Evolutionary conservation across 129 eudicot genomes (phyloP).

Genomic region (Arctium lappa): DNA sequence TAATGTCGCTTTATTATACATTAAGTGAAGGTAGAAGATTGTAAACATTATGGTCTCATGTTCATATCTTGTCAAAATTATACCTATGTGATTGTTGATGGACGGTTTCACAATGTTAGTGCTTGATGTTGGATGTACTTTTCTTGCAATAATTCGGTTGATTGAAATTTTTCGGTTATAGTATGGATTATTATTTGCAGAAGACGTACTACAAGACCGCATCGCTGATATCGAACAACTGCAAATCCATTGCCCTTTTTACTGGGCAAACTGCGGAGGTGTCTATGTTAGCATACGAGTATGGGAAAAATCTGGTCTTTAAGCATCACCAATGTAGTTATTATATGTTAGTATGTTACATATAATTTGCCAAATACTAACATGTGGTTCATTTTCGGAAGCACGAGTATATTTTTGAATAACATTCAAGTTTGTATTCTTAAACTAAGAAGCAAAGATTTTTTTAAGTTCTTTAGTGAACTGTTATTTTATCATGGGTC

Average conservation of each 20-base stretch:
- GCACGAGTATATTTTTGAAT: too few species aligned
- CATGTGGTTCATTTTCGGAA: not conserved
- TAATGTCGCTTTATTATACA: too few species aligned
- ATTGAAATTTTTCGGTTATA: conserved; percentile 25
- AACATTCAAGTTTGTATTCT: too few species aligned
- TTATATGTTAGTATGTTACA: not conserved
- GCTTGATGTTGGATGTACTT: not conserved
- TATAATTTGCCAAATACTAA: not conserved
- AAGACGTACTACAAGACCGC: conserved; percentile 93
- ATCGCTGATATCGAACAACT: conserved; percentile 86
- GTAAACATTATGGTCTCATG: not conserved
- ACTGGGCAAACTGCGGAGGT: conserved; percentile 92
- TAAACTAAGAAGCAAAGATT: too few species aligned
- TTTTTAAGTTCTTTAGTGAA: too few species aligned
- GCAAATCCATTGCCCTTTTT: conserved; percentile 89
- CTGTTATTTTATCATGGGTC: too few species aligned
- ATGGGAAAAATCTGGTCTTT: conserved; percentile 88
- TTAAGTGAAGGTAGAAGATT: too few species aligned
- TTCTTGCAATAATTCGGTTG: not conserved
- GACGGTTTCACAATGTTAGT: not conserved
- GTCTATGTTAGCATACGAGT: conserved; percentile 72
- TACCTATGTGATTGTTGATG: not conserved
- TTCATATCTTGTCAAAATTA: not conserved
- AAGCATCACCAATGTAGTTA: not conserved
- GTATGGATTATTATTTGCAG: conserved; percentile 92